Conservation (phyloP, 2,329 filamentous ascomycete genomes). For the Fusarium annulatum region DNA sequence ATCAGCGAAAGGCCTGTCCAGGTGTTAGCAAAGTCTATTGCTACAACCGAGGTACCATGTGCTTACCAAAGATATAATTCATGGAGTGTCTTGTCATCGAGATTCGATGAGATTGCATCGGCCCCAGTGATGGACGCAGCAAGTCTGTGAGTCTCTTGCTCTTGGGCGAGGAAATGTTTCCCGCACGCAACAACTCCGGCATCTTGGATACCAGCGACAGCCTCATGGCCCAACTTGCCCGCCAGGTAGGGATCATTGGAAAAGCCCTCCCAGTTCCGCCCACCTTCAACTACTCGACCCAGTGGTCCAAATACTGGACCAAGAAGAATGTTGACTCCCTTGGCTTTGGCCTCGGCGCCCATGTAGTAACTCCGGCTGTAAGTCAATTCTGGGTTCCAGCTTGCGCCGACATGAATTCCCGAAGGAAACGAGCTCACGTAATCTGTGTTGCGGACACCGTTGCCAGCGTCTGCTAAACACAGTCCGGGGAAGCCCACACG, state of each 20-base stretch:
- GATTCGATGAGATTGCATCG: constrained; percentile 1
- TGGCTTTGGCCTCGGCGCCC: constrained; percentile 11
- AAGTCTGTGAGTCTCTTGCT: constrained; percentile 6
- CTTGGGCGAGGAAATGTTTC: constrained; percentile 13
- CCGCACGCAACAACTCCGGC: constrained; percentile 15
- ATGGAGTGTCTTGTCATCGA: constrained; percentile 50
- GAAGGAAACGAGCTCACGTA: constrained; percentile 16
- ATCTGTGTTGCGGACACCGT: constrained; percentile 11
- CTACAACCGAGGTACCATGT: accelerated
- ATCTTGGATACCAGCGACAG: constrained; percentile 12
- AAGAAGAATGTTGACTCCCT: constrained; percentile 4
- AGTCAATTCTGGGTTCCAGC: constrained; percentile 19
- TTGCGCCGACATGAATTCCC: constrained; percentile 15
- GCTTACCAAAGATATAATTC: constrained; percentile 76
- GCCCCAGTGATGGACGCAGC: not conserved
- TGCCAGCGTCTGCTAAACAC: constrained; percentile 9
- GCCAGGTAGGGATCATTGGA: constrained; percentile 20
- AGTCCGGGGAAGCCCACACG: constrained; percentile 1
- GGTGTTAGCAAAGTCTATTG: accelerated
- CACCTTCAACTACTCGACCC: constrained; percentile 5
- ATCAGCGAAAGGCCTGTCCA: constrained; percentile 71
- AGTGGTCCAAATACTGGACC: constrained; percentile 1
- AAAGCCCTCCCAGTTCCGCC: constrained; percentile 9
- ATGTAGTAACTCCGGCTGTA: constrained; percentile 15
- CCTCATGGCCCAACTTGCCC: not conserved